Conservation (phyloP, 371 early-diverging fungal genomes). For the Syncephalastrum racemosum region DNA sequence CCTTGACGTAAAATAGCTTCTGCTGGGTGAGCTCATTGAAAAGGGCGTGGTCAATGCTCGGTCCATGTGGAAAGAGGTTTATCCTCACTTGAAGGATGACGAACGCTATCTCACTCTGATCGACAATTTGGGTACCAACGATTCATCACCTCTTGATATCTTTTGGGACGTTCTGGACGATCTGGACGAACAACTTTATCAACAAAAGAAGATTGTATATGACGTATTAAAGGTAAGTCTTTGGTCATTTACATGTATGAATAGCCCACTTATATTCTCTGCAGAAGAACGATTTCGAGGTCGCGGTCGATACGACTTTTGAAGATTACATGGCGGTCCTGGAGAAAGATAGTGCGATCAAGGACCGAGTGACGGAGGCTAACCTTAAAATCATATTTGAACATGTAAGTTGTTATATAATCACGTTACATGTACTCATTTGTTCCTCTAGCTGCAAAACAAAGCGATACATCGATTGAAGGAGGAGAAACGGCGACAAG, state of each 20-base stretch:
- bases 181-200: constrained; percentile 74
- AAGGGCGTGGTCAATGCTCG: constrained; percentile 63
- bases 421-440: neutral
- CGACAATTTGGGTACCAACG: constrained; percentile 79
- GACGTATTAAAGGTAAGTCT: constrained; percentile 49
- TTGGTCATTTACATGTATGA: too few relatives aligned
- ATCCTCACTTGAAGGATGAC: constrained; percentile 73
- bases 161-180: constrained; percentile 89
- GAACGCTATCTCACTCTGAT: constrained; percentile 47
- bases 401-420: constrained; percentile 16
- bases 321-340: constrained; percentile 42
- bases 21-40: constrained; percentile 60
- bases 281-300: constrained; percentile 45
- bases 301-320: constrained; percentile 53
- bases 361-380: constrained; percentile 20
- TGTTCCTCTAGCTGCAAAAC: constrained; percentile 25
- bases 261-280: neutral
- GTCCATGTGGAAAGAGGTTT: constrained; percentile 84
- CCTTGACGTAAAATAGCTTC: constrained; percentile 25
- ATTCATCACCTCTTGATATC: constrained; percentile 86
- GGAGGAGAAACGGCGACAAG: constrained; percentile 76
- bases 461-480: constrained; percentile 65
- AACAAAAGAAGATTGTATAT: constrained; percentile 69
- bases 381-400: constrained; percentile 39
- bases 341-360: constrained; percentile 28